Evolutionary conservation across 768 basidiomycete genomes (phyloP).

Genomic region (Gyrodon lividus): DNA sequence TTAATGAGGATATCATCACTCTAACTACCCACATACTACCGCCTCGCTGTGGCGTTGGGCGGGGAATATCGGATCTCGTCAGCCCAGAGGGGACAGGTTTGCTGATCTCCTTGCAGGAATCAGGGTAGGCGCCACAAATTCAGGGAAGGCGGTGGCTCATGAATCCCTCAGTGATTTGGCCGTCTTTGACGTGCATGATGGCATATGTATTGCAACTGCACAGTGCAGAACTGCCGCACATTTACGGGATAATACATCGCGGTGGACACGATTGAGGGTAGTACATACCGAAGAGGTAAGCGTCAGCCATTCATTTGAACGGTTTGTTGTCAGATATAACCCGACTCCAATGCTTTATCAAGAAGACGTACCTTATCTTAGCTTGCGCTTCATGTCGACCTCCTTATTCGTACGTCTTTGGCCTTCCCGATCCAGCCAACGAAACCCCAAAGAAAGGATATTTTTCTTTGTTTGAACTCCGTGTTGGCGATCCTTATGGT

Average conservation of each 20-base stretch:
- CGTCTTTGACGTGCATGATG: conserved; percentile 54
- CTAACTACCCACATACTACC: conserved; percentile 45
- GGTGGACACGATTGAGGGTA: conserved; percentile 22
- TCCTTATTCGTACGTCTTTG: conserved; percentile 21
- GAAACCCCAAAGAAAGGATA: conserved; percentile 1
- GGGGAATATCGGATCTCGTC: conserved; percentile 47
- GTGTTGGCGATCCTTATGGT: conserved; percentile 18
- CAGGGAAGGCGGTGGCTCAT: conserved; percentile 5
- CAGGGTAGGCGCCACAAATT: conserved; percentile 49
- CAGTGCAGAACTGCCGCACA: conserved; percentile 10
- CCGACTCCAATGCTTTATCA: neutral
- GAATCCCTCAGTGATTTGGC: conserved; percentile 46
- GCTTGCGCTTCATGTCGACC: conserved; percentile 41
- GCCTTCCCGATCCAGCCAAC: conserved; percentile 16
- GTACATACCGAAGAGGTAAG: conserved; percentile 23
- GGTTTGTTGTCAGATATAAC: neutral
- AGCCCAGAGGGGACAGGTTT: conserved; percentile 42
- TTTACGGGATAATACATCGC: conserved; percentile 9
- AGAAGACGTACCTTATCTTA: conserved; percentile 37
- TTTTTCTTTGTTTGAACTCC: conserved; percentile 27
- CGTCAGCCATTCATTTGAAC: neutral
- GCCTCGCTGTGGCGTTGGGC: conserved; percentile 36
- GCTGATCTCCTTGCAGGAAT: conserved; percentile 56
- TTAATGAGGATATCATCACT: conserved; percentile 16
- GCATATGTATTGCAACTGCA: conserved; percentile 33